Conservation (phyloP, 768 basidiomycete species). For the Rhizopogon vulgaris region DNA sequence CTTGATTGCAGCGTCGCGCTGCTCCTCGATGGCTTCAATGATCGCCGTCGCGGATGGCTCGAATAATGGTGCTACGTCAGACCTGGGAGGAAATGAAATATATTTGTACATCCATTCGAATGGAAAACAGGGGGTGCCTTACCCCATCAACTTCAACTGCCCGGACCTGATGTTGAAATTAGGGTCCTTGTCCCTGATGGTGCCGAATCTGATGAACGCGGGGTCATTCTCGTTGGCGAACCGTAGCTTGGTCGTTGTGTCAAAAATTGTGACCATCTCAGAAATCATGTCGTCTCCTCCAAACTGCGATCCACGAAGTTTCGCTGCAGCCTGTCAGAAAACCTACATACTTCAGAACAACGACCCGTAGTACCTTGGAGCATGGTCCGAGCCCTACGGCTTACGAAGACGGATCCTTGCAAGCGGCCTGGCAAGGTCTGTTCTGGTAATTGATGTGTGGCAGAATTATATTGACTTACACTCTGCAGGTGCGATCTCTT, state of each 20-base stretch:
- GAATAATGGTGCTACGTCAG: conserved; percentile 25
- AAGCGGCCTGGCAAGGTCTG: conserved; percentile 36
- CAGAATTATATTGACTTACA: conserved; percentile 24
- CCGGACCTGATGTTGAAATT: conserved; percentile 38
- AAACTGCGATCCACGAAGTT: conserved; percentile 35
- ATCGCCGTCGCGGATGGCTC: conserved; percentile 20
- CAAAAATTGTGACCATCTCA: conserved; percentile 38
- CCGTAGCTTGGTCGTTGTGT: conserved; percentile 40
- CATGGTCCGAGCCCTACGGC: conserved; percentile 33
- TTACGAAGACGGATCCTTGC: conserved; percentile 48
- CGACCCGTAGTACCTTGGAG: conserved; percentile 28
- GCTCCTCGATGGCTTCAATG: conserved; percentile 19
- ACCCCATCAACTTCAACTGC: conserved; percentile 38
- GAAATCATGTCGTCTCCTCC: conserved; percentile 32
- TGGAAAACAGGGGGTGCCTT: neutral
- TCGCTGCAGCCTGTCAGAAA: conserved; percentile 23
- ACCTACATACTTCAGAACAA: neutral
- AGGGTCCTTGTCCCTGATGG: conserved; percentile 34
- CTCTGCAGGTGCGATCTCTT: conserved; percentile 43
- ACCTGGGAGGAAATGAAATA: conserved; percentile 7
- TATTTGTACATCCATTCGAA: neutral
- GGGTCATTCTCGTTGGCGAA: conserved; percentile 35
- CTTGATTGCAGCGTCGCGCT: conserved; percentile 11
- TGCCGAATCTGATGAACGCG: conserved; percentile 44
- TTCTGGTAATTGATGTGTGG: neutral